A percentile compares a stretch with the other conserved stretches of the same genome.
phyloP scores from a whole-genome alignment of 2,329 filamentous ascomycete species.

The Lachnellula suecica region DNA sequence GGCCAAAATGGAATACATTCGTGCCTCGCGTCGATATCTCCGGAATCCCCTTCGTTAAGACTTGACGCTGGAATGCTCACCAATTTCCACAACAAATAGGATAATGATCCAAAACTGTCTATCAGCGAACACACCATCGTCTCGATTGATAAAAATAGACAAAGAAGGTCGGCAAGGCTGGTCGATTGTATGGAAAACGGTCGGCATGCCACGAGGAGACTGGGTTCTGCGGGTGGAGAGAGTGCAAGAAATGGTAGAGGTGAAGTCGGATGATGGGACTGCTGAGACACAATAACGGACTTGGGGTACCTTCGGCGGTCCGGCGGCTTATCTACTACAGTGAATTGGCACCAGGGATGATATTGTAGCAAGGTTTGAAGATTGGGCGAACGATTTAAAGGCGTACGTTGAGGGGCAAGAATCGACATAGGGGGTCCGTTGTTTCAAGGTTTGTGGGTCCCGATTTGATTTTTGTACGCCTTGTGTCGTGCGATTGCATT shows the following conservation, averaged over 20 bases:
- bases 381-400: constrained; percentile 5
- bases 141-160: constrained; percentile 2
- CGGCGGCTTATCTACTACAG: background rate
- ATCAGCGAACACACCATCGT: constrained; percentile 2
- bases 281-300: constrained; percentile 2
- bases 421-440: background rate
- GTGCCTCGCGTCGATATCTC: constrained; percentile 59
- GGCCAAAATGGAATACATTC: constrained; percentile 45
- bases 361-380: constrained; percentile 7
- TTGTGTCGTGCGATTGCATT: too few relatives aligned
- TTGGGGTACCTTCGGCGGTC: constrained; percentile 3
- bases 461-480: too few relatives aligned
- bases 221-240: constrained; percentile 2
- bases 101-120: background rate
- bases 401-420: background rate
- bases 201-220: constrained; percentile 3
- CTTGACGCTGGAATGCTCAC: constrained; percentile 1
- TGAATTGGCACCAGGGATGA: background rate
- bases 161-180: constrained; percentile 1
- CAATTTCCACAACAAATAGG: constrained; percentile 5
- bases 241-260: constrained; percentile 5
- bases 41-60: constrained; percentile 33
- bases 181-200: constrained; percentile 8
- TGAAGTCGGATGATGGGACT: background rate
- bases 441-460: too few relatives aligned